A percentile compares a stretch with the other conserved stretches of the same genome.
Conservation (phyloP, 1,284 basidiomycete species). For the Pseudozyma sp. region DNA sequence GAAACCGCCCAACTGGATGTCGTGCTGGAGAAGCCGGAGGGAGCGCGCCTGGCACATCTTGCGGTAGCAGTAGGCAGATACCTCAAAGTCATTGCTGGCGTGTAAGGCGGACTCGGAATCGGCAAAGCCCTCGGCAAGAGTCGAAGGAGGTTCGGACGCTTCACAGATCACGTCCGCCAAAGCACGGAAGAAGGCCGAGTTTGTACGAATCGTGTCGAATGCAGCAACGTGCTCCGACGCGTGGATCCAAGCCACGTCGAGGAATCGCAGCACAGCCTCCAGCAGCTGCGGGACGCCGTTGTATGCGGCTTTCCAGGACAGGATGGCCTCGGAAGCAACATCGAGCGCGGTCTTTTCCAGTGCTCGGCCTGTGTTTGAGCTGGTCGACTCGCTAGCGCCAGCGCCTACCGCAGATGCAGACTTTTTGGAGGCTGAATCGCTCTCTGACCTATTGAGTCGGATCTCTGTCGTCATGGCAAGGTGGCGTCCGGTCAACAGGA, state of each 20-base stretch:
- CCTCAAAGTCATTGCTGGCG: conserved; percentile 71
- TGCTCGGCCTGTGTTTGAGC: conserved; percentile 30
- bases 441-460: conserved; percentile 40
- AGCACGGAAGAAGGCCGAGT: conserved; percentile 76
- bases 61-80: conserved; percentile 73
- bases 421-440: conserved; percentile 57
- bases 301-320: conserved; percentile 76
- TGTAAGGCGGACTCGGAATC: conserved; percentile 11
- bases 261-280: conserved; percentile 80
- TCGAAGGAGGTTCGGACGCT: conserved; percentile 73
- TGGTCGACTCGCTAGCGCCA: conserved; percentile 17
- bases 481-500: conserved; percentile 82
- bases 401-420: conserved; percentile 24
- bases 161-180: conserved; percentile 75
- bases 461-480: conserved; percentile 65
- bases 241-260: conserved; percentile 85
- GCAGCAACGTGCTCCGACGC: conserved; percentile 78
- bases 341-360: conserved; percentile 64
- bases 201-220: conserved; percentile 74
- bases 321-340: conserved; percentile 76
- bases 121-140: conserved; percentile 23
- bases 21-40: conserved; percentile 73
- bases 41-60: conserved; percentile 81
- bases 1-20: conserved; percentile 59
- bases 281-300: conserved; percentile 76